phyloP scores from a whole-genome alignment of 2,329 filamentous ascomycete species.

The Trichoderma aggressivum region DNA sequence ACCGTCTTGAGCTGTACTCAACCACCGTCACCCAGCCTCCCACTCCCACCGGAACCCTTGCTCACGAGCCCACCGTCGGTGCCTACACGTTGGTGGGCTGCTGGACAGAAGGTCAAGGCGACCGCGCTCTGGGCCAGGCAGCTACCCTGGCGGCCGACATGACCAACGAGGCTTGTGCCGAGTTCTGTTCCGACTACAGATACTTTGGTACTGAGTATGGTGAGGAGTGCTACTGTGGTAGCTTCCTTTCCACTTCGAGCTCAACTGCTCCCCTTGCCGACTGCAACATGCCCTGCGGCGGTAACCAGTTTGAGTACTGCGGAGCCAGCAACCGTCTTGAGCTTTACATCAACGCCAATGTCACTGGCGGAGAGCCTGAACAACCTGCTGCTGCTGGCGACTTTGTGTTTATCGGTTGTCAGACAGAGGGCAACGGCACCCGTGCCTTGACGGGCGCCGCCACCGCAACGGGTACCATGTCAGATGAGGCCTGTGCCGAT shows the following conservation, averaged over 20 bases:
- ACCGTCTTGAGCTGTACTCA: constrained; percentile 43
- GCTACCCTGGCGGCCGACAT: constrained; percentile 28
- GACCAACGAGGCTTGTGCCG: constrained; percentile 35
- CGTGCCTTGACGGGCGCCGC: constrained; percentile 32
- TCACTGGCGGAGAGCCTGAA: constrained; percentile 28
- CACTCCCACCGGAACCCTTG: constrained; percentile 27
- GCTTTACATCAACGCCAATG: constrained; percentile 32
- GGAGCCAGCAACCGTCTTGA: constrained; percentile 34
- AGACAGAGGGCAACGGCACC: constrained; percentile 34
- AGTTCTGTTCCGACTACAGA: constrained; percentile 35
- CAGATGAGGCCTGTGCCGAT: constrained; percentile 32
- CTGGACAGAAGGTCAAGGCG: constrained; percentile 37
- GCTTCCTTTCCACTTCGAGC: constrained; percentile 29
- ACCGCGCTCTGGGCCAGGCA: constrained; percentile 34
- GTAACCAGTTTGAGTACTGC: constrained; percentile 34
- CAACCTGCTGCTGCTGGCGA: constrained; percentile 33
- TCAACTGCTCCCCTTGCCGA: constrained; percentile 29
- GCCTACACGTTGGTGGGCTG: constrained; percentile 39
- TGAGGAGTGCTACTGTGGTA: constrained; percentile 40
- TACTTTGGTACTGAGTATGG: constrained; percentile 43
- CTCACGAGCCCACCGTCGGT: constrained; percentile 24
- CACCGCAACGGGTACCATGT: constrained; percentile 31
- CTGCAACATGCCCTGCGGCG: constrained; percentile 36
- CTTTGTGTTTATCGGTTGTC: constrained; percentile 36
- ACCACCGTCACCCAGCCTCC: constrained; percentile 37